Evolutionary conservation across 2,329 filamentous ascomycete genomes (phyloP), one percentile per base, ranked within the genome.

Genomic region (Fusarium sp.): DNA sequence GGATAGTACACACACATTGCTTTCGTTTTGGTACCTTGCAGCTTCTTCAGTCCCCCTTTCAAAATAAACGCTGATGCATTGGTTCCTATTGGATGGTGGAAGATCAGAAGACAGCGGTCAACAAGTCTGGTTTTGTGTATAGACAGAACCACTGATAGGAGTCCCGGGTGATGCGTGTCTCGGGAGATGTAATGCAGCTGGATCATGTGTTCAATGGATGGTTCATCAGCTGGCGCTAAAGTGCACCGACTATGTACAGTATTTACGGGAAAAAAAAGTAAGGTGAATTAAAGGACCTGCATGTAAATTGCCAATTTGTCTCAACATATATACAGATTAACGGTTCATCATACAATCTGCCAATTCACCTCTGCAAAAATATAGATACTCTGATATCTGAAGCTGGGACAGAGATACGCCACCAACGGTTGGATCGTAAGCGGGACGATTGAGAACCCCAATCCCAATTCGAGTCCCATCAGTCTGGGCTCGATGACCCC

Each of bases 371-470:
- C 33, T 42, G n/a, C 33, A 37, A 20, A 14, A 20, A 31, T 15
- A 18, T 15, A n/a, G 15, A n/a, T n/a, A n/a, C n/a, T n/a, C n/a
- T n/a, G 14, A 33, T 35, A 36, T 23, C 15, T 51, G 20, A 27
- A 52, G 23, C 29, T 25, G 37, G 21, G 48, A 25, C 39, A 23
- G 18, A 58, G 40, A 17, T 31, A 39, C 60, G 59, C 60, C 60
- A 63, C 58, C 35, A 63, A 63, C 60, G 51, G 60, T 58, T 50
- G 35, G 59, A 63, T 63, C 60, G 45, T 18, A 46, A 50, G 60
- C 60, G 60, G 60, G 58, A 63, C 60, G 60, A 63, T 63, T 58
- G 58, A 49, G 29, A 63, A 63, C 63, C 60, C 57, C 59, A 63
- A 63, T 63, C 58, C 57, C 57, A 63, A 41, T 49, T 63, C 33